Evolutionary conservation across 495 filamentous ascomycete species (phyloP), one percentile per base, ranked within the genome.

Genomic region (Talaromyces thailandensis): DNA sequence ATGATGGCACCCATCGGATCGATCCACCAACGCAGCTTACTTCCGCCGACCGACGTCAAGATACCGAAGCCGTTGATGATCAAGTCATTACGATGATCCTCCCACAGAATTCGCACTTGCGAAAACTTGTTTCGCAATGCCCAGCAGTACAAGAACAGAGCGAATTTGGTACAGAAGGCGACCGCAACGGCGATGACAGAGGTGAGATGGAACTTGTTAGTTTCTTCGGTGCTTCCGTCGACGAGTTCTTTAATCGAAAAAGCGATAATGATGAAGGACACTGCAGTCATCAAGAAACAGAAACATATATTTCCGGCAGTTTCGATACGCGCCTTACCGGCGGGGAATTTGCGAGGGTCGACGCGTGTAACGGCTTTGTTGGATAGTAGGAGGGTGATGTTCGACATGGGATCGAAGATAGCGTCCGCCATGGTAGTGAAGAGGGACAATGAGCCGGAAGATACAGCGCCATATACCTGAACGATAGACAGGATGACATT

Each of bases 381-480:
- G 69, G 85, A 91, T 28, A 97, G 76, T 55, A 98, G 90, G 4
- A 98, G 81, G 0, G 90, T 93, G 40, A 96, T 68, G 74, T 97
- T 98, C 69, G 88, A 92, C 71, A 95, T 67, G 16, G 95, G 95
- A 71, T 98, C 94, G 76, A 98, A 98, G 65, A 98, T 82, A 25
- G 93, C 88, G 73, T 98, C 94, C 35, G 93, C 94, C 90, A 96
- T 96, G 58, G 95, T 98, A 6, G 94, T 96, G 80, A 98, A 96
- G 56, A 98, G 85, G 5, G 93, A 97, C 43, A 98, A 82, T 6
- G 92, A 96, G 23, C 87, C 85, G 2, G 92, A 96, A 1, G 90
- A 86, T 32, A 88, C 82, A 57, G 94, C 94, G 31, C 86, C 94
- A 75, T 96, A 98, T 43, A 97, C 75, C 68, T 98, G 94, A 4